Base-by-base conservation (phyloP, 129 eudicot genomes). In the Tagetes patula region DNA sequence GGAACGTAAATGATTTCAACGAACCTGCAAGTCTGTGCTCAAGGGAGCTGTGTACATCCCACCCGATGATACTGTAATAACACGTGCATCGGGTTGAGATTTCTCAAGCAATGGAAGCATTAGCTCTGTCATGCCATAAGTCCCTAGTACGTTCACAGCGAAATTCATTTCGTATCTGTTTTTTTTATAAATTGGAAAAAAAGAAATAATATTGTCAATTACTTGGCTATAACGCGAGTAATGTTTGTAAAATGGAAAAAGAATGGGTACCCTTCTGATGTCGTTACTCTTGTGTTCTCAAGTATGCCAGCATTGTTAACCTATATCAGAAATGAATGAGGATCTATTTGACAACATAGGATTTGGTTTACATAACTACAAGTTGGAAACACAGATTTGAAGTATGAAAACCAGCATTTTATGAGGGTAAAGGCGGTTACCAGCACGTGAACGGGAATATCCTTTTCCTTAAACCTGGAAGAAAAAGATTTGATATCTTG, bases 11-110 rank as follows among this genome's bases (percentile, higher is more conserved):
- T 4, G 12, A 48, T 45, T 36, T 75, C 42, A 46, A 40, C 66
- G 62, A 71, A 93, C 96, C 87, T 93, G 96, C 41, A 93, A 79
- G 84, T 93, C 96, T 67, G 82, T 78, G 48, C 85, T 87, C 81
- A 93, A 83, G 2, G 98, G 96, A 72, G 75, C 41, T 12, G 96
- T 79, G 73, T 93, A 93, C 96, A 93, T 89, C 75, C 96, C 98
- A 46, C 98, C 96, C 0, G 98, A 87, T 32, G 98, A 47, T 77
- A 93, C 96, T 50, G 96, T 85, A 54, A 93, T 89, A 50, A 93
- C 96, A 81, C 96, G 92, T 8, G 98, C 84, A 93, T 93, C 91
- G 58, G 96, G 91, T 39, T 84, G 89, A 70, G 92, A 88, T 79
- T 87, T 89, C 77, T 89, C 98, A 67, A 93, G 77, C 77, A 89